Evolutionary conservation across 345 rosid genomes (phyloP), one percentile per base, ranked within the genome.

Genomic region (Eucalyptus marginata): DNA sequence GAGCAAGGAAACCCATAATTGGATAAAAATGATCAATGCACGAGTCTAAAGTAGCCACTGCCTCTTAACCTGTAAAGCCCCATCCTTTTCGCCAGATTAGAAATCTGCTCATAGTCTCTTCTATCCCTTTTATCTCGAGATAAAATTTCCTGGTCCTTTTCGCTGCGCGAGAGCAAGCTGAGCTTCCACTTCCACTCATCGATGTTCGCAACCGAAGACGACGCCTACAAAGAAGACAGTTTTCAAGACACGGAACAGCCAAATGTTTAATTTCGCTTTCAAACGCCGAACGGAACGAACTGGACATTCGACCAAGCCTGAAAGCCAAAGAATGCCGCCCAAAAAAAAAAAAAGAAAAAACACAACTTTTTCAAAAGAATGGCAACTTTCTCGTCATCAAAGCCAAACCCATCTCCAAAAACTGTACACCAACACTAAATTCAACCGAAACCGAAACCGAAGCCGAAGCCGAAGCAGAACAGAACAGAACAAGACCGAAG

Each of bases 111-210:
- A 91, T 94, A 97, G 88, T 98, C 99, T 92, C 99, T 95, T 90
- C 99, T 96, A 90, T 98, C 99, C 87, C 97, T 93, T 92, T 95
- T 95, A 93, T 98, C 99, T 90, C 95, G 94, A 79, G 99, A 97
- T 36, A 96, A 95, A 89, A 98, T 93, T 92, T 98, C 99, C 90
- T 93, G 95, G 87, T 98, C 98, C 88, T 93, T 94, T 88, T 94
- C 99, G 71, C 91, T 96, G 40, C 94, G 97, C 89, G 95, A 86
- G 56, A 98, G 89, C 93, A 97, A 91, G 50, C 97, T 92, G 89
- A 98, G 96, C 92, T 98, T 98, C 99, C 99, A 98, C 90, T 97
- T 98, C 99, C 99, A 98, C 89, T 96, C 99, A 88, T 97, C 95
- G 86, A 98, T 93, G 93, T 98, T 98, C 90, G 95, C 98, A 89